Percentiles rank a stretch among this genome's conserved stretches.
phyloP scores from a whole-genome alignment of 2,329 filamentous ascomycete genomes.

The Simplicillium sp. region DNA sequence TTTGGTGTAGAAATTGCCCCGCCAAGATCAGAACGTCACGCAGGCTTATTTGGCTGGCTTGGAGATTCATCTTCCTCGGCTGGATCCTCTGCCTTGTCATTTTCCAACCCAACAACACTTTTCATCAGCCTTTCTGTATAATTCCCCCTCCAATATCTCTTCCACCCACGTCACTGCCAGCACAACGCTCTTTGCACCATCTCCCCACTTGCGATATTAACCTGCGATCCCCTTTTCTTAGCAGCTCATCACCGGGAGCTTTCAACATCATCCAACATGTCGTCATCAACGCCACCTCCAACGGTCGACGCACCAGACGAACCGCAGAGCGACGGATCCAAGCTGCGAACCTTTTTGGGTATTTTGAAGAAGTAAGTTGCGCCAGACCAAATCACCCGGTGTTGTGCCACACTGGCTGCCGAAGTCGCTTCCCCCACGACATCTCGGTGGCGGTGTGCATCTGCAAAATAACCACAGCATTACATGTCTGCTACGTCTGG shows the following conservation, averaged over 20 bases:
- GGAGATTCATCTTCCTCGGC: too few relatives aligned
- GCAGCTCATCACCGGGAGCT: slow-evolving; percentile 1
- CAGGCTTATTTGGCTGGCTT: too few relatives aligned
- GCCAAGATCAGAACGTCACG: too few relatives aligned
- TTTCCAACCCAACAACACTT: too few relatives aligned
- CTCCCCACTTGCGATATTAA: background rate
- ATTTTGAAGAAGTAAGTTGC: slow-evolving; percentile 74
- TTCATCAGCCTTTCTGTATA: too few relatives aligned
- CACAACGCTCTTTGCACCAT: background rate
- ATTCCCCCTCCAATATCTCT: too few relatives aligned
- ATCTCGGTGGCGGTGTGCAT: slow-evolving; percentile 5
- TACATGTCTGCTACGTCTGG: slow-evolving; percentile 14
- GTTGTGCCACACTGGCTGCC: slow-evolving; percentile 1
- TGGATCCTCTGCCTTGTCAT: too few relatives aligned
- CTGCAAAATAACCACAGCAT: background rate
- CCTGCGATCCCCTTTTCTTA: background rate
- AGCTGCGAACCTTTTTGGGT: slow-evolving; percentile 78
- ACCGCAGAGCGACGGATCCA: slow-evolving; percentile 66
- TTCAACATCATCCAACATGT: slow-evolving; percentile 19
- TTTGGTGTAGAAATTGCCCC: too few relatives aligned
- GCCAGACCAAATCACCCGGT: background rate
- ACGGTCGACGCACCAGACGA: slow-evolving; percentile 30
- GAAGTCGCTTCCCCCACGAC: background rate
- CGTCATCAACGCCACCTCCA: slow-evolving; percentile 24
- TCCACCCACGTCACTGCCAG: background rate